These are phyloP conservation scores for Sphaerosporella brunnea DNA, from an alignment of 495 filamentous ascomycete species.

Conservation along the genomic window DNA sequence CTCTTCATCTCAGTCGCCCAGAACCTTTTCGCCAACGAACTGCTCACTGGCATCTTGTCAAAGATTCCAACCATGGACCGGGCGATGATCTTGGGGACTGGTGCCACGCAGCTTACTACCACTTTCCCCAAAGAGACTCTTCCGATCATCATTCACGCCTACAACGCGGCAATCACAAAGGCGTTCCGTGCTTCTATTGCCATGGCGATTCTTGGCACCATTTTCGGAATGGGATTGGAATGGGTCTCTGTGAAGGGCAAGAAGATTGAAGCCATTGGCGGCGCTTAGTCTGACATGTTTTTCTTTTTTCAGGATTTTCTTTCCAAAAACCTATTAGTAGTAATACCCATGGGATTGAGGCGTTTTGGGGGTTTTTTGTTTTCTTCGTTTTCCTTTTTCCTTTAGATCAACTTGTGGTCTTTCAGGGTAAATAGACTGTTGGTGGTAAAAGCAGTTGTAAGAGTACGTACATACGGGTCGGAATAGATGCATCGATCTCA, in stretches of 20 bases:
- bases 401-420: too few species aligned
- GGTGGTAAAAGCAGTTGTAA: too few species aligned
- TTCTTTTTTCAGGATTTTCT: too few species aligned
- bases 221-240: conserved; percentile 46
- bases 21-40: conserved; percentile 58
- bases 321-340: too few species aligned
- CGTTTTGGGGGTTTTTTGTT: too few species aligned
- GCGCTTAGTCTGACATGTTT: too few species aligned
- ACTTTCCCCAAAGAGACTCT: conserved; percentile 33
- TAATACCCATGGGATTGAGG: too few species aligned
- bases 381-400: too few species aligned
- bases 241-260: conserved; percentile 78
- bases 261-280: conserved; percentile 39
- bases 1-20: conserved; percentile 53
- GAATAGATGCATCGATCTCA: too few species aligned
- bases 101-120: conserved; percentile 47
- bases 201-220: conserved; percentile 40
- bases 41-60: conserved; percentile 37
- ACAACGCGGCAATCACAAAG: conserved; percentile 49
- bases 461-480: too few species aligned
- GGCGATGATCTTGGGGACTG: conserved; percentile 35
- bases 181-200: conserved; percentile 54
- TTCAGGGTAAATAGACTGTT: too few species aligned
- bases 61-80: conserved; percentile 34
- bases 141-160: conserved; percentile 42